Percentiles rank a stretch among this genome's conserved stretches.
These are phyloP conservation scores for Gonapodya prolifera DNA, from an alignment of 192 early-diverging fungal genomes.

Conservation along the genomic window DNA sequence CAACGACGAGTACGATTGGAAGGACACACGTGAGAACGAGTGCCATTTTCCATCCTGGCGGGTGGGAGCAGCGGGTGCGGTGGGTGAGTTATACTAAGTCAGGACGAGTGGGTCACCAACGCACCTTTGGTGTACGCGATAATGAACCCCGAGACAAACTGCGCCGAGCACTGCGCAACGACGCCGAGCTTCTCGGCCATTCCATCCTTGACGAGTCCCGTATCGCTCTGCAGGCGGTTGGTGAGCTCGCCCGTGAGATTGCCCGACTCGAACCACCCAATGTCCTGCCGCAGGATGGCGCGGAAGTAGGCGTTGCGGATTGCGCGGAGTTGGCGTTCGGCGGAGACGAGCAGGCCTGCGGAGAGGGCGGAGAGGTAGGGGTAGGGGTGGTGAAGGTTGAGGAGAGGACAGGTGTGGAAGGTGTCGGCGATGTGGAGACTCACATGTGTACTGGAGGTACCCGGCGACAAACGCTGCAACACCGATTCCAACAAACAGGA, in stretches of 20 bases:
- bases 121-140: too few relatives aligned
- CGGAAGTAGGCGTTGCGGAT: conserved; percentile 22
- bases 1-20: background rate
- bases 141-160: background rate
- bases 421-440: too few relatives aligned
- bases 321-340: background rate
- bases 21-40: background rate
- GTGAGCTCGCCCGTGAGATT: conserved; percentile 33
- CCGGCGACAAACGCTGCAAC: background rate
- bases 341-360: background rate
- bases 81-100: background rate
- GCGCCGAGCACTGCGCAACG: background rate
- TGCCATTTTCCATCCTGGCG: background rate
- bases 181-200: conserved; percentile 24
- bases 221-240: conserved; percentile 28
- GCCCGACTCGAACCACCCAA: conserved; percentile 28
- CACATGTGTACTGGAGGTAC: background rate
- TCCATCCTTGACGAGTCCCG: too few relatives aligned
- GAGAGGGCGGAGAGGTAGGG: too few relatives aligned
- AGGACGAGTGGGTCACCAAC: background rate
- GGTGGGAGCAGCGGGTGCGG: background rate
- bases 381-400: too few relatives aligned
- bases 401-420: too few relatives aligned
- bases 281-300: conserved; percentile 24
- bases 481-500: background rate